Conservation (phyloP, 768 basidiomycete genomes). For the Saitozyma sp. region DNA sequence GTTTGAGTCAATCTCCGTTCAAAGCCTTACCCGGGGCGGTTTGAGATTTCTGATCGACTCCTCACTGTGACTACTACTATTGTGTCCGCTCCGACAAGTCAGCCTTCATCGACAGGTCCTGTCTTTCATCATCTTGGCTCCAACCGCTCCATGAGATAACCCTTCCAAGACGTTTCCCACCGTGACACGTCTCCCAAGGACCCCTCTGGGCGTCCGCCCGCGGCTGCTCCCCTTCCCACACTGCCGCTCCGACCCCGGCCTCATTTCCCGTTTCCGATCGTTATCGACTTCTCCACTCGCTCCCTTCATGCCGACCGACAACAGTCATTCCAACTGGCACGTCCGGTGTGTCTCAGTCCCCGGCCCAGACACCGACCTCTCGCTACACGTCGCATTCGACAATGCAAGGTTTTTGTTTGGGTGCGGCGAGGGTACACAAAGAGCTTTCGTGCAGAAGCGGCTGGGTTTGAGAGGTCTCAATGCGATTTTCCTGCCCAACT, state of each 20-base stretch:
- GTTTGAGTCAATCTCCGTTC: background rate
- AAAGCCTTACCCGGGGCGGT: background rate
- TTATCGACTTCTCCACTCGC: background rate
- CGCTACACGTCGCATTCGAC: conserved; percentile 72
- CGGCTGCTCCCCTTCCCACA: background rate
- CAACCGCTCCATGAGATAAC: too few relatives aligned
- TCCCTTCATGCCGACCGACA: background rate
- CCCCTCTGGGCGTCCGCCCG: background rate
- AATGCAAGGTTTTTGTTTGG: conserved; percentile 84
- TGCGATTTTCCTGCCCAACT: conserved; percentile 71
- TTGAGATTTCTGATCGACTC: background rate
- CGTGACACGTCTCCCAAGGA: background rate
- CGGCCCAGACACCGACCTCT: conserved; percentile 71
- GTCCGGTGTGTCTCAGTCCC: conserved; percentile 49
- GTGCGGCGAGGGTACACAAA: conserved; percentile 74
- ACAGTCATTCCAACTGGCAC: conserved; percentile 33
- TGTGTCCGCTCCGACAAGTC: too few relatives aligned
- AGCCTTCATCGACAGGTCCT: too few relatives aligned
- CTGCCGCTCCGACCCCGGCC: background rate
- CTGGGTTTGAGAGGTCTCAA: conserved; percentile 67
- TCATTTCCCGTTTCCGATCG: background rate
- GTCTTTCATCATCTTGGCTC: too few relatives aligned
- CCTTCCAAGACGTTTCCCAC: background rate
- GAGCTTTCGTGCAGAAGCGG: conserved; percentile 69
- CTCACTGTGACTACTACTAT: too few relatives aligned